These are phyloP conservation scores for Lagenaria siceraria DNA, from an alignment of 306 rosid genomes.

Conservation along the genomic window DNA sequence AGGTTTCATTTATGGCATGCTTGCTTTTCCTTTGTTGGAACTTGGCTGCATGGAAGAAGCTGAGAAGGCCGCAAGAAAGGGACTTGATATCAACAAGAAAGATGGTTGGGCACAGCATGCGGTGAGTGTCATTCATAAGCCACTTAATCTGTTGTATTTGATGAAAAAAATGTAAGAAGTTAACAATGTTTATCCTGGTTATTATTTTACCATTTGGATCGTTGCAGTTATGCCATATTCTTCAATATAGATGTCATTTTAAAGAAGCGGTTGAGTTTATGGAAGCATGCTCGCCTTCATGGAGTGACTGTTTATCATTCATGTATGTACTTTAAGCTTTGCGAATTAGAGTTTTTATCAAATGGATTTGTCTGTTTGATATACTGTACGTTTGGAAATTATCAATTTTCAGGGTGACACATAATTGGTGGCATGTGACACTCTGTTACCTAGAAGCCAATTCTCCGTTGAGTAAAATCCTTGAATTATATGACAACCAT, in stretches of 20 bases:
- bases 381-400: constrained; percentile 6
- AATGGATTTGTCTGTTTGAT: not conserved
- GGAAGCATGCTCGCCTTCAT: constrained; percentile 67
- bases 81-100: constrained; percentile 48
- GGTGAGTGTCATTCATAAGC: constrained; percentile 31
- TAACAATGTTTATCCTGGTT: not conserved
- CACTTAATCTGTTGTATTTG: not conserved
- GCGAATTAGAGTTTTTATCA: not conserved
- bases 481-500: constrained; percentile 50
- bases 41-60: constrained; percentile 69
- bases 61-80: constrained; percentile 63
- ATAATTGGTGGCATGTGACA: constrained; percentile 98
- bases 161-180: not conserved
- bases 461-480: constrained; percentile 39
- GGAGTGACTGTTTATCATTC: constrained; percentile 51
- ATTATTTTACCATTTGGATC: constrained; percentile 10
- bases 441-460: constrained; percentile 82
- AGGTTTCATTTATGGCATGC: constrained; percentile 67
- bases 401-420: constrained; percentile 60
- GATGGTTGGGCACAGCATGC: constrained; percentile 86
- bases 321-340: constrained; percentile 33
- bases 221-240: constrained; percentile 81
- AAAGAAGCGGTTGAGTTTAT: constrained; percentile 79
- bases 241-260: constrained; percentile 58
- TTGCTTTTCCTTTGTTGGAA: constrained; percentile 82